phyloP scores from a whole-genome alignment of 1,139 yeast genomes.

The Saccharomyces pastorianus region DNA sequence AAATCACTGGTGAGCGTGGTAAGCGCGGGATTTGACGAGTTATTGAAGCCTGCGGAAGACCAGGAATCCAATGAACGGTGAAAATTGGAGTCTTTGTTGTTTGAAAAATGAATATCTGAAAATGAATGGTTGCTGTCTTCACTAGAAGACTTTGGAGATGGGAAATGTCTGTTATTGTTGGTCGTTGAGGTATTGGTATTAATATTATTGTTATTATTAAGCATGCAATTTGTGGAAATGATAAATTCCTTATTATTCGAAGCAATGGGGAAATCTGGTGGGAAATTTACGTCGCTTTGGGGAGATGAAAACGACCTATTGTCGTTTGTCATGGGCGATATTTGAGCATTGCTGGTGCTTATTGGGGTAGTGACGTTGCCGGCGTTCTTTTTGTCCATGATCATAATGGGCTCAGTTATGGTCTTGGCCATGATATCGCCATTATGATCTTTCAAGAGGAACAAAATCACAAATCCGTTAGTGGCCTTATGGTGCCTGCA shows the following conservation, averaged over 20 bases:
- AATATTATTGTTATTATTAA: neutral
- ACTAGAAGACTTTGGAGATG: neutral
- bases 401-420: conserved; percentile 67
- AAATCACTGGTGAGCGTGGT: neutral
- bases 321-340: neutral
- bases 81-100: neutral
- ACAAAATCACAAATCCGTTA: conserved; percentile 66
- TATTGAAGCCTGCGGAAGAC: neutral
- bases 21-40: neutral
- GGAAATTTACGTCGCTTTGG: neutral
- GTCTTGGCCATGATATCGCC: conserved; percentile 66
- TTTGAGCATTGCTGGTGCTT: neutral
- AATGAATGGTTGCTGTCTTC: neutral
- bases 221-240: neutral
- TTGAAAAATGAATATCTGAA: neutral
- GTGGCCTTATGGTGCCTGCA: conserved; percentile 89
- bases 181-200: neutral
- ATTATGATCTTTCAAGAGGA: conserved; percentile 54
- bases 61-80: neutral
- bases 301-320: neutral
- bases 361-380: neutral
- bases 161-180: neutral
- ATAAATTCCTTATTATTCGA: neutral
- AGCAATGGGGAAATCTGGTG: neutral
- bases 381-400: conserved; percentile 75